Percentiles rank a stretch among this genome's conserved stretches.
These are phyloP conservation scores for Kodamaea ohmeri DNA, from an alignment of 1,139 yeast genomes.

Conservation along the genomic window DNA sequence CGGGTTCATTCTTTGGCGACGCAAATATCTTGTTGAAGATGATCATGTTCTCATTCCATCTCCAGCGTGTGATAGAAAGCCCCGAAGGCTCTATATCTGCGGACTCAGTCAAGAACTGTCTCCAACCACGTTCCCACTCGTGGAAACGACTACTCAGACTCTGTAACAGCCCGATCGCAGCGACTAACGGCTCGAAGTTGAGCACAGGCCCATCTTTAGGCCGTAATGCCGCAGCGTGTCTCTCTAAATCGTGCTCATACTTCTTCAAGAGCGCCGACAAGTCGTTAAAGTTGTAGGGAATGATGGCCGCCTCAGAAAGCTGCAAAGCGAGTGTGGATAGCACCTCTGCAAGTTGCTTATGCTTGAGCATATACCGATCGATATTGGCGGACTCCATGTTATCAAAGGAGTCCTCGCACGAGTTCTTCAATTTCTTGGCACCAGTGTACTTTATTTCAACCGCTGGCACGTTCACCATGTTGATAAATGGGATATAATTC, in stretches of 20 bases:
- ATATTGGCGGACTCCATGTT: conserved; percentile 45
- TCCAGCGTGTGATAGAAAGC: conserved; percentile 68
- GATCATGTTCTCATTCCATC: conserved; percentile 70
- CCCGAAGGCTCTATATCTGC: conserved; percentile 65
- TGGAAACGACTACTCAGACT: conserved; percentile 28
- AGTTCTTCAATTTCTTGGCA: conserved; percentile 50
- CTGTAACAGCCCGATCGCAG: conserved; percentile 25
- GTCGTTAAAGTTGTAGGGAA: conserved; percentile 63
- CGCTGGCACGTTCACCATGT: conserved; percentile 67
- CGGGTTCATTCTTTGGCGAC: conserved; percentile 14
- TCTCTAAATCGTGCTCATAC: conserved; percentile 49
- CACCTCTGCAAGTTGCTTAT: conserved; percentile 56
- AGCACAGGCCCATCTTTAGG: conserved; percentile 19
- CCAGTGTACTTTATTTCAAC: conserved; percentile 55
- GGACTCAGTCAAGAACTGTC: conserved; percentile 30
- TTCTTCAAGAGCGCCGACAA: conserved; percentile 46
- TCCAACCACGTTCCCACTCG: conserved; percentile 58
- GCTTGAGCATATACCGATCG: conserved; percentile 59
- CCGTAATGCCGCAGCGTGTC: conserved; percentile 31
- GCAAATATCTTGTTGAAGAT: conserved; percentile 56
- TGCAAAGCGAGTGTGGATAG: conserved; percentile 53
- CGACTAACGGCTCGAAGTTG: conserved; percentile 26
- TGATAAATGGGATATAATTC: conserved; percentile 67
- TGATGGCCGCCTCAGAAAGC: conserved; percentile 68
- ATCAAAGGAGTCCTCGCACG: conserved; percentile 67